phyloP scores from a whole-genome alignment of 139 green algal genomes.

The Chlamydomonas incerta region DNA sequence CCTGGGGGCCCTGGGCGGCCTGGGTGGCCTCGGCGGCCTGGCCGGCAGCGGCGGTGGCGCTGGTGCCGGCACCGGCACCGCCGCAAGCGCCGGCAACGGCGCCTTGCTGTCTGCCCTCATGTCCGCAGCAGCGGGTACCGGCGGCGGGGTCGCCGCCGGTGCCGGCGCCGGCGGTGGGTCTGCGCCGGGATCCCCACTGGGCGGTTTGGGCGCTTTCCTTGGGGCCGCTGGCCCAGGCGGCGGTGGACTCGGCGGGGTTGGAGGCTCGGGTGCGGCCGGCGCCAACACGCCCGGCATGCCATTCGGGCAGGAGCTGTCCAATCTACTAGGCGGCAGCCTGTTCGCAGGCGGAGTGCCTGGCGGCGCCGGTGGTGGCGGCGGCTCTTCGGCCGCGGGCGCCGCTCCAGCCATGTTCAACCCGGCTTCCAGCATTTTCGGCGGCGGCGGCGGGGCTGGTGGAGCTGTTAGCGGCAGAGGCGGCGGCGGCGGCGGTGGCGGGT shows the following conservation, averaged over 20 bases:
- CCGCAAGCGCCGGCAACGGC: neutral
- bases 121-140: neutral
- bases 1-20: neutral
- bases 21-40: neutral
- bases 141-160: neutral
- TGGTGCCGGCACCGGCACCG: neutral
- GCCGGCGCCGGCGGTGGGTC: neutral
- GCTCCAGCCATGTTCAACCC: too few species aligned
- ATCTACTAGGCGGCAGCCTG: neutral
- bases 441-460: too few species aligned
- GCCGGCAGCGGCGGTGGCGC: neutral
- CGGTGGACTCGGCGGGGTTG: too few species aligned
- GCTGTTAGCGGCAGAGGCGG: too few species aligned
- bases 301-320: too few species aligned
- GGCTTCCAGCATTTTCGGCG: too few species aligned
- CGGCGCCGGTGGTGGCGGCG: neutral
- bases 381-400: too few species aligned
- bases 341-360: too few species aligned
- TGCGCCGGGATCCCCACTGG: neutral
- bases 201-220: neutral
- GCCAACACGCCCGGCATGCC: too few species aligned
- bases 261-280: too few species aligned
- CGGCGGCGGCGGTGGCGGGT: too few species aligned
- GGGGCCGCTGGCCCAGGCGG: too few species aligned
- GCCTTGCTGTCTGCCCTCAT: neutral